phyloP scores from a whole-genome alignment of 2,329 filamentous ascomycete genomes.

The Fusarium pseudocircinatum region DNA sequence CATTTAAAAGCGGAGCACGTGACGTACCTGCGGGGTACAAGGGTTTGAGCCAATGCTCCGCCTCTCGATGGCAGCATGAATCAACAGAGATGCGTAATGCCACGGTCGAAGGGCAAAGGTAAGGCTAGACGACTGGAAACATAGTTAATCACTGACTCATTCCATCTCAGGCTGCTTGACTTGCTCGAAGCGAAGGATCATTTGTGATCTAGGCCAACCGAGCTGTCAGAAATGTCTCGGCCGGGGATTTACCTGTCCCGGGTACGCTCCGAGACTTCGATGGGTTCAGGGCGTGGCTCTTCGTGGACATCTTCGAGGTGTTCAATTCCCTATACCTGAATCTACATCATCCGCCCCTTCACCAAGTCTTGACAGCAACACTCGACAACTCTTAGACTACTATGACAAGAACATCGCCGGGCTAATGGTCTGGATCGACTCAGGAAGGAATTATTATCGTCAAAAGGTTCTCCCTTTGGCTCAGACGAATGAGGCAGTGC shows the following conservation, averaged over 20 bases:
- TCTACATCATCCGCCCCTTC: accelerated
- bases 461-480: neutral
- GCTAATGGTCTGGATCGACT: neutral
- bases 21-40: neutral
- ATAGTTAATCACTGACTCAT: accelerated
- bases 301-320: accelerated
- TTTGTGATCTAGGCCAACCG: neutral
- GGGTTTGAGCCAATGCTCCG: accelerated
- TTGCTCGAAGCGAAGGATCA: neutral
- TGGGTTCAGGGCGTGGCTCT: neutral
- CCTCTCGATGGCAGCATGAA: no score
- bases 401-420: neutral
- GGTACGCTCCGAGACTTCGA: neutral
- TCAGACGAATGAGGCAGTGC: neutral
- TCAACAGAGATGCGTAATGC: neutral
- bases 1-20: neutral
- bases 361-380: accelerated
- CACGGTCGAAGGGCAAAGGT: neutral
- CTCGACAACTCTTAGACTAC: neutral
- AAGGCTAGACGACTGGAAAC: accelerated
- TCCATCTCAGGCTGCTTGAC: accelerated
- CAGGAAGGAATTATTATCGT: accelerated
- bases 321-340: accelerated
- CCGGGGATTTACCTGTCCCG: neutral
- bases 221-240: neutral